Percentiles rank a stretch among this genome's conserved stretches.
phyloP scores from a whole-genome alignment of 2,329 filamentous ascomycete species.

The Capronia epimyces region DNA sequence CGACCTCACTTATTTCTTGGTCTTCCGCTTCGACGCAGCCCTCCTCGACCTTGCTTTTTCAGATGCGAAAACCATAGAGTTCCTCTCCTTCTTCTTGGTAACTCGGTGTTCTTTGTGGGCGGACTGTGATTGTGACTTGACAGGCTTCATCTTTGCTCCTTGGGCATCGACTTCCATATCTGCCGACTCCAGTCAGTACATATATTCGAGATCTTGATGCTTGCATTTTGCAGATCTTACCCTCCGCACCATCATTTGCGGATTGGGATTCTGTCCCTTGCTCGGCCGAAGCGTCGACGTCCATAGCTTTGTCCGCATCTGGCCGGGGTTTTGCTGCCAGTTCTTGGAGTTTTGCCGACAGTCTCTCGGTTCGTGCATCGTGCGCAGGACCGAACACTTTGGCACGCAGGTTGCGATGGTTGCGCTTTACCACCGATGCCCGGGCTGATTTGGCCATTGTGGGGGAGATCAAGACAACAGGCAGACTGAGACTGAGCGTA shows the following conservation, averaged over 20 bases:
- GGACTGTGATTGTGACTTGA: slow-evolving; percentile 7
- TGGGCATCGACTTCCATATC: slow-evolving; percentile 24
- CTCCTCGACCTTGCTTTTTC: slow-evolving; percentile 21
- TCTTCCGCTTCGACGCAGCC: slow-evolving; percentile 14
- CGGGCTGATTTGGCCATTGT: slow-evolving; percentile 82
- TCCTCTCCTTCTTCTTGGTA: slow-evolving; percentile 24
- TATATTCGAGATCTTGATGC: background rate
- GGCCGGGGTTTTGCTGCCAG: slow-evolving; percentile 71
- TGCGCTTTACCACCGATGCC: slow-evolving; percentile 72
- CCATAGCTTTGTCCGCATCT: slow-evolving; percentile 29
- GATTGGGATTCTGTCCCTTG: slow-evolving; percentile 41
- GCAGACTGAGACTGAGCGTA: too few relatives aligned
- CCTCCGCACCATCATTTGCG: slow-evolving; percentile 36
- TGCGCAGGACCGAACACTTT: slow-evolving; percentile 81
- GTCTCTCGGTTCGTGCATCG: slow-evolving; percentile 69
- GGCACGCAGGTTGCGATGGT: slow-evolving; percentile 72
- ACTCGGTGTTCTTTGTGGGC: slow-evolving; percentile 20
- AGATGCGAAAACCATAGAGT: slow-evolving; percentile 25
- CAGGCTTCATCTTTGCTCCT: slow-evolving; percentile 13
- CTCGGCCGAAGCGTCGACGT: slow-evolving; percentile 42
- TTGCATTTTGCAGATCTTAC: background rate
- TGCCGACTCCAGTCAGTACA: slow-evolving; percentile 1
- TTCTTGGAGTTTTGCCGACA: slow-evolving; percentile 80
- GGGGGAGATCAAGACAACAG: background rate
- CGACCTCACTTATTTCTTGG: slow-evolving; percentile 18